Evolutionary conservation across 345 rosid species (phyloP), one percentile per base, ranked within the genome.

Genomic region (Erodium maritimum): DNA sequence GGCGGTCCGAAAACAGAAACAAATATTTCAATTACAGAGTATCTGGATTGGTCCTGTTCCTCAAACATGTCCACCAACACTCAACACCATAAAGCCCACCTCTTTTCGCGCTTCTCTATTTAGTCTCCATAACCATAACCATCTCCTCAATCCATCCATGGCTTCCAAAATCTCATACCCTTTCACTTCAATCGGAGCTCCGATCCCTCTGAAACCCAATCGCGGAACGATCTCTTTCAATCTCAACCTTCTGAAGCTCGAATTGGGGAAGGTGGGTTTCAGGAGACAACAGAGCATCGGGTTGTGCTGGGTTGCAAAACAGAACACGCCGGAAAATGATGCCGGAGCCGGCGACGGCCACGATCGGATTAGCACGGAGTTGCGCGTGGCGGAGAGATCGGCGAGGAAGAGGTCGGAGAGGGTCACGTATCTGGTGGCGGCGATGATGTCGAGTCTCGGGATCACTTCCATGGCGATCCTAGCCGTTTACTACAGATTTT

Each of bases 401-500:
- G 75, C 71, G 8, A 69, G 77, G 58, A 84, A 79, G 71, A 66
- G 52, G 67, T 34, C 68, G 4, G 85, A 79, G 68, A 72, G 83
- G 69, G 53, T 29, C 8, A 66, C 83, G 23, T 82, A 84, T 62
- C 70, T 84, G 2, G 67, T 82, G 22, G 91, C 85, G 1, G 91
- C 91, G 0, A 58, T 75, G 48, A 71, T 78, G 88, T 85, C 84
- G 12, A 76, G 69, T 67, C 62, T 82, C 2, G 82, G 88, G 54
- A 78, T 80, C 52, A 73, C 85, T 61, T 82, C 84, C 0, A 60
- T 82, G 84, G 84, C 88, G 1, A 64, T 70, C 58, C 21, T 71
- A 72, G 66, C 87, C 58, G 77, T 82, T 72, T 79, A 77, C 60
- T 81, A 70, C 75, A 76, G 87, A 55, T 84, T 84, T 70, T 74